Conservation (phyloP, 257 asterid species). For the Forsythia suspensa region DNA sequence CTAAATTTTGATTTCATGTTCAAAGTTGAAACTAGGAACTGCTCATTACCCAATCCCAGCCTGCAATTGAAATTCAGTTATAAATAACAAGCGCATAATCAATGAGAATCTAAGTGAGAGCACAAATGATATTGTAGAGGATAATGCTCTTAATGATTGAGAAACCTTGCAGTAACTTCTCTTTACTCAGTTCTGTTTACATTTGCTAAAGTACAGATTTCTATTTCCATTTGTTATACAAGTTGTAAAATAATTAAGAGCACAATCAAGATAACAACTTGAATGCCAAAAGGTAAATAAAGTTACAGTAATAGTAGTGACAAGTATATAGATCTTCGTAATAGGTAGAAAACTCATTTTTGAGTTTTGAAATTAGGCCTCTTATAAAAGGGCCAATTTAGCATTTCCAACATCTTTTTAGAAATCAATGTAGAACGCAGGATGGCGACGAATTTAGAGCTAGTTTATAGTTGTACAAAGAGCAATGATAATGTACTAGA, state of each 20-base stretch:
- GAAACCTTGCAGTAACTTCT: slow-evolving; percentile 6
- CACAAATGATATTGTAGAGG: background rate
- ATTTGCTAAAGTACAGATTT: background rate
- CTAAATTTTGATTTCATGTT: slow-evolving; percentile 51
- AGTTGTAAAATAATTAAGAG: background rate
- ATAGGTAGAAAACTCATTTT: too few species aligned
- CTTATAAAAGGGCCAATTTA: too few species aligned
- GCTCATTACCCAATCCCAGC: slow-evolving; percentile 35
- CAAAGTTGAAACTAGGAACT: slow-evolving; percentile 38
- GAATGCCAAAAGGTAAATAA: background rate
- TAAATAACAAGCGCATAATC: slow-evolving; percentile 6
- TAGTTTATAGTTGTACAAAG: too few species aligned
- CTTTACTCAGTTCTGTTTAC: background rate
- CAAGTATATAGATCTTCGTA: too few species aligned
- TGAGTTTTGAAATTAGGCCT: too few species aligned
- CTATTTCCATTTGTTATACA: background rate
- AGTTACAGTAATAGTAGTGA: too few species aligned
- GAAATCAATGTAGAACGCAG: too few species aligned
- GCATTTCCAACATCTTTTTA: too few species aligned
- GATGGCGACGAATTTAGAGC: too few species aligned
- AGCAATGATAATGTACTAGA: too few species aligned
- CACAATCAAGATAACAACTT: background rate
- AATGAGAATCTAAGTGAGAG: background rate
- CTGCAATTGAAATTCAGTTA: slow-evolving; percentile 33
- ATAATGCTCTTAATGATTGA: background rate